Evolutionary conservation across 2,329 filamentous ascomycete genomes (phyloP).

Genomic region (Macrophomina tecta): DNA sequence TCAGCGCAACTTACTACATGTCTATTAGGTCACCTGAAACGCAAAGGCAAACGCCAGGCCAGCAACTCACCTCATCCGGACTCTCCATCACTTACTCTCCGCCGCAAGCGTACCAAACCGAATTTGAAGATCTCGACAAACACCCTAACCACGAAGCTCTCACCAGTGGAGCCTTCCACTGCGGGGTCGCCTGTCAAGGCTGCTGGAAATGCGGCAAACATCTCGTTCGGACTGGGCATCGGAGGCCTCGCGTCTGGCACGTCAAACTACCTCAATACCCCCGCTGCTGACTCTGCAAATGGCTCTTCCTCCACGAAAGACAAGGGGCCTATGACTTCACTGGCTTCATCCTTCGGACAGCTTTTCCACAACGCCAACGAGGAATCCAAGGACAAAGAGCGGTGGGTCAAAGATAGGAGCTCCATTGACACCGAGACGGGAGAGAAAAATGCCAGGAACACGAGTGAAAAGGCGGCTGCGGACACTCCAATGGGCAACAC

Average conservation of each 20-base stretch:
- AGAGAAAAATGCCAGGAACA: background rate
- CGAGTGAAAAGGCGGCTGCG: too few species aligned
- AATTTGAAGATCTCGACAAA: conserved; percentile 3
- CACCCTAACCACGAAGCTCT: background rate
- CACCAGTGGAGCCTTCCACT: background rate
- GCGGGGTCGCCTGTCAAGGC: background rate
- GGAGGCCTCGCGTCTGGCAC: background rate
- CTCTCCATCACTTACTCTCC: conserved; percentile 6
- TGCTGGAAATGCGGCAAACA: background rate
- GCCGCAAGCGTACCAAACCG: conserved; percentile 21
- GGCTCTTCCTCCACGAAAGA: background rate
- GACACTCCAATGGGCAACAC: background rate
- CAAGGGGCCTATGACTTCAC: background rate
- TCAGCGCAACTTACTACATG: background rate
- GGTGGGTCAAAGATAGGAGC: background rate
- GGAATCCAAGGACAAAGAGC: too few species aligned
- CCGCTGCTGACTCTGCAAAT: background rate
- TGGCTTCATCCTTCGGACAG: conserved; percentile 4
- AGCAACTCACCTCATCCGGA: conserved; percentile 14
- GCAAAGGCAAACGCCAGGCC: conserved; percentile 22
- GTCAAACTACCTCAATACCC: background rate
- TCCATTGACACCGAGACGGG: background rate
- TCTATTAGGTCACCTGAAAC: background rate
- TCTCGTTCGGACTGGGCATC: conserved; percentile 7
- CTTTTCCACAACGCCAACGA: background rate